Conservation (phyloP, 2,329 filamentous ascomycete genomes). For the Fusarium redolens region DNA sequence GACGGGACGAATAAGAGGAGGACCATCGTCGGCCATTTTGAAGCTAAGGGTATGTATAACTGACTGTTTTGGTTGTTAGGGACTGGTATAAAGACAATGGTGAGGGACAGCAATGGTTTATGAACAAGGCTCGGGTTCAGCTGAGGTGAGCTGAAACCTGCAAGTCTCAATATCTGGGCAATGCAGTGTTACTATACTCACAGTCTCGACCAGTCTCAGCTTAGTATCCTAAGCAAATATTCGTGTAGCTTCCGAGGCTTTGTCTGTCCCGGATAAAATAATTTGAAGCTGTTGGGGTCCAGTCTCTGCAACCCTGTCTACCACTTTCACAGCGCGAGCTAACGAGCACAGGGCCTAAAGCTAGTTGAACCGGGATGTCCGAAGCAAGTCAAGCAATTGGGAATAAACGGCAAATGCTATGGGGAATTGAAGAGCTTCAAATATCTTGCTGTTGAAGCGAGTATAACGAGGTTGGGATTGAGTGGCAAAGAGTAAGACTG, state of each 20-base stretch:
- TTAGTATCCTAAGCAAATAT: background rate
- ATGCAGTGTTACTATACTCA: slow-evolving; percentile 31
- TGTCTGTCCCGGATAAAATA: background rate
- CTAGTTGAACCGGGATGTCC: slow-evolving; percentile 34
- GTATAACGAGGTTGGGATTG: background rate
- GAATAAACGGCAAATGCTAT: background rate
- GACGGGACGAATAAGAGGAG: slow-evolving; percentile 73
- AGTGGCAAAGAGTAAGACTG: slow-evolving; percentile 8
- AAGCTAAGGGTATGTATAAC: background rate
- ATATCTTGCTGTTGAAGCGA: background rate
- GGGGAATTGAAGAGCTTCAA: background rate
- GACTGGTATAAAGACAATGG: background rate
- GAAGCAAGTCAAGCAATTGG: slow-evolving; percentile 15
- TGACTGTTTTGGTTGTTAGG: background rate
- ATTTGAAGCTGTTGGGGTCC: slow-evolving; percentile 22
- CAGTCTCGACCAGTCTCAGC: slow-evolving; percentile 16
- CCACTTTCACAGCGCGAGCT: slow-evolving; percentile 12
- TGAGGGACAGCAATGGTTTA: background rate
- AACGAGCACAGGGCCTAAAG: slow-evolving; percentile 28
- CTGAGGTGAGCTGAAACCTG: slow-evolving; percentile 20
- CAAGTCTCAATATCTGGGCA: slow-evolving; percentile 17
- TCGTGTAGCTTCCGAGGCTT: slow-evolving; percentile 11
- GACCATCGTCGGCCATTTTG: slow-evolving; percentile 57
- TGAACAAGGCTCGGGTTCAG: background rate
- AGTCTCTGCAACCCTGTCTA: slow-evolving; percentile 23